Percentiles rank a stretch among this genome's conserved stretches.
phyloP scores from a whole-genome alignment of 2,329 filamentous ascomycete genomes.

The Trichocomaceae sp. region DNA sequence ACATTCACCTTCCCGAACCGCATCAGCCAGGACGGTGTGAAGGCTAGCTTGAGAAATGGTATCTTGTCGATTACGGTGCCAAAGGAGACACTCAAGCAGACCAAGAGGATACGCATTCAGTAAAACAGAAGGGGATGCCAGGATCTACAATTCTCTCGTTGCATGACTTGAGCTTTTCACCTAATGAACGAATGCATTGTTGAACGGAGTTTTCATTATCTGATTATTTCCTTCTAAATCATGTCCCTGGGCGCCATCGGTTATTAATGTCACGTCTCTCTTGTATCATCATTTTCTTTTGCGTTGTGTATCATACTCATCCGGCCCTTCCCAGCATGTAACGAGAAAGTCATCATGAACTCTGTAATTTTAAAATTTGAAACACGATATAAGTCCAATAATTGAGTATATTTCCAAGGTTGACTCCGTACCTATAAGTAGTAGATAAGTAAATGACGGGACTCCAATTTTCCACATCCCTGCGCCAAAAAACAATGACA shows the following conservation, averaged over 20 bases:
- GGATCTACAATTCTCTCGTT: no score
- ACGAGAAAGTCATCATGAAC: not conserved
- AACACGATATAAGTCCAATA: not conserved
- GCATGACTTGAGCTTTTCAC: not conserved
- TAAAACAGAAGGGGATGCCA: slow-evolving; percentile 24
- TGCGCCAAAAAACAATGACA: not conserved
- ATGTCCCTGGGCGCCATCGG: not conserved
- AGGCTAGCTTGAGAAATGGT: slow-evolving; percentile 53
- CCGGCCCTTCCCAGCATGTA: not conserved
- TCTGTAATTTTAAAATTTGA: not conserved
- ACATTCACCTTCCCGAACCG: slow-evolving; percentile 51
- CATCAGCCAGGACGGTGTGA: slow-evolving; percentile 54
- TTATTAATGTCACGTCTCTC: not conserved
- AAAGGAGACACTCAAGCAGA: slow-evolving; percentile 44
- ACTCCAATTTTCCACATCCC: not conserved
- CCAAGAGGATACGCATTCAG: slow-evolving; percentile 50
- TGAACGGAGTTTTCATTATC: slow-evolving; percentile 3
- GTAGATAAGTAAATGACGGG: not conserved
- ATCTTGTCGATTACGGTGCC: slow-evolving; percentile 51
- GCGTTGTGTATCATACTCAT: not conserved
- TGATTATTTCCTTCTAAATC: not conserved
- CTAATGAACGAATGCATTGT: slow-evolving; percentile 3
- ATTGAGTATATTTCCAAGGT: no score
- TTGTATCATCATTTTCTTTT: not conserved
- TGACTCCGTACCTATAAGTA: no score